phyloP scores from a whole-genome alignment of 148 eudicot genomes.

The Vaccinium macrocarpon region DNA sequence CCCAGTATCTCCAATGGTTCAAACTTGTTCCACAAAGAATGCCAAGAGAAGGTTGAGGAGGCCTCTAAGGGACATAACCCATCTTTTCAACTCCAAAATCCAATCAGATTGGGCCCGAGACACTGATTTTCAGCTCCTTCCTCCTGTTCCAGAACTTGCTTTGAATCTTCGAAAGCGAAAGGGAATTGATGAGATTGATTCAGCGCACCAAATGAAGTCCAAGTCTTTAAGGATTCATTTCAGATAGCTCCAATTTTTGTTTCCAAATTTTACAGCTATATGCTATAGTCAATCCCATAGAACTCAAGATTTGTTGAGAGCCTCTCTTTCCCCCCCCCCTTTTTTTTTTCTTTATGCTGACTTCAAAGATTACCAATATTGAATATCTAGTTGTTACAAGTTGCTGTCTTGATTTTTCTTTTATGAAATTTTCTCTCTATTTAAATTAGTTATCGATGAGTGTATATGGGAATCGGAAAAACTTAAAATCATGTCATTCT shows the following conservation, averaged over 20 bases:
- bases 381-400: neutral
- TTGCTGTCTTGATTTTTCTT: neutral
- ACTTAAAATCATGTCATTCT: neutral
- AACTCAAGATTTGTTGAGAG: neutral
- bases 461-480: neutral
- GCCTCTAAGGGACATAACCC: conserved; percentile 27
- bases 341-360: neutral
- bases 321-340: too few relatives aligned
- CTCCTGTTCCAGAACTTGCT: neutral
- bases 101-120: neutral
- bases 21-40: neutral
- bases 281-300: neutral
- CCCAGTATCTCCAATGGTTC: neutral
- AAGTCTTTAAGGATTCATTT: conserved; percentile 2
- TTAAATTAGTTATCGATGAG: neutral
- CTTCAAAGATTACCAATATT: neutral
- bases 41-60: conserved; percentile 16
- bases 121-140: neutral
- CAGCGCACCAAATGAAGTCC: neutral
- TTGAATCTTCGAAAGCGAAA: conserved; percentile 10
- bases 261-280: neutral
- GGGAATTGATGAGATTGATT: neutral
- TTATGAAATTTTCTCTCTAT: neutral
- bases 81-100: conserved; percentile 12
- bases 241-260: neutral